A percentile compares a stretch with the other conserved stretches of the same genome.
Evolutionary conservation across 345 rosid genomes (phyloP).

Genomic region (Sapria himalayana): DNA sequence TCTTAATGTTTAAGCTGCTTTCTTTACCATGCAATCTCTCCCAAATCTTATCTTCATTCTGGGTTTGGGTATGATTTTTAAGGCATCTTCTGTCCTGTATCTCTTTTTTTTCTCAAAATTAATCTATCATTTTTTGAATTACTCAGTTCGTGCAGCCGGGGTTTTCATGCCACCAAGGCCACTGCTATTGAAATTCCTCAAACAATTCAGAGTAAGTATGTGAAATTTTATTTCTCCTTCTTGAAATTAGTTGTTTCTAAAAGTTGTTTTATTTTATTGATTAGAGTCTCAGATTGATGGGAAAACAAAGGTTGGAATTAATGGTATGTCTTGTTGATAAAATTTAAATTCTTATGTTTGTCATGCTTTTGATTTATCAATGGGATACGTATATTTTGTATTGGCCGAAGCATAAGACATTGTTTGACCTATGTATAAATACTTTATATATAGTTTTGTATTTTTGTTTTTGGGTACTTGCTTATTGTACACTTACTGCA

Average conservation of each 20-base stretch:
- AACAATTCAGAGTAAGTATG: conserved; percentile 33
- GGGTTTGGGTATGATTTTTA: background rate
- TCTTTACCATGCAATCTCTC: background rate
- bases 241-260: background rate
- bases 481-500: too few relatives aligned
- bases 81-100: background rate
- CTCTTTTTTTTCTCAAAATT: background rate
- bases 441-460: too few relatives aligned
- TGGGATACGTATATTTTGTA: too few relatives aligned
- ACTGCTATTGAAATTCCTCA: conserved; percentile 63
- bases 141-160: conserved; percentile 24
- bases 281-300: conserved; percentile 33
- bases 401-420: too few relatives aligned
- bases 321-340: conserved; percentile 43
- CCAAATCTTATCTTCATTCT: background rate
- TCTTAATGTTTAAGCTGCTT: too few relatives aligned
- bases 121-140: background rate
- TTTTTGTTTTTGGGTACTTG: too few relatives aligned
- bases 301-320: conserved; percentile 72
- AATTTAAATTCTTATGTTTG: too few relatives aligned
- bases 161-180: conserved; percentile 48
- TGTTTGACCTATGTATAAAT: too few relatives aligned
- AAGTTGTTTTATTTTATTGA: conserved; percentile 10
- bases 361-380: too few relatives aligned
- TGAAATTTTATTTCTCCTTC: background rate